Conservation (phyloP, 2,329 filamentous ascomycete genomes). For the Xylariomycetidae sp. region DNA sequence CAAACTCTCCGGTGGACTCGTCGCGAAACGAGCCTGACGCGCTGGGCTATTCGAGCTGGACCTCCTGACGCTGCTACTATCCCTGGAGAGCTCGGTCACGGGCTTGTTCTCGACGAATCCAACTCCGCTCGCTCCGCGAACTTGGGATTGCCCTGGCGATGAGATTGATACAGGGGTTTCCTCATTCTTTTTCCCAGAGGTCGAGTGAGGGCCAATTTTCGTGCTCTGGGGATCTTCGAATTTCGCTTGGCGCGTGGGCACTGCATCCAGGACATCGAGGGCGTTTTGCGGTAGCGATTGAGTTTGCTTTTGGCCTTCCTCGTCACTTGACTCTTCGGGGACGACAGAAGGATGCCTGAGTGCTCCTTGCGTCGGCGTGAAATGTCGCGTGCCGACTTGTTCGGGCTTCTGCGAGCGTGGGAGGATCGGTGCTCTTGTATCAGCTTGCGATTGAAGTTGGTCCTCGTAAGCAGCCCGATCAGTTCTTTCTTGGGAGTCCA, state of each 20-base stretch:
- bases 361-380: constrained; percentile 7
- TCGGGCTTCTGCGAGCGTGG: no score
- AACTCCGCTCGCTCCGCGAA: background rate
- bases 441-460: no score
- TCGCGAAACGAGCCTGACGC: constrained; percentile 61
- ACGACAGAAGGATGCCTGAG: constrained; percentile 37
- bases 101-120: constrained; percentile 16
- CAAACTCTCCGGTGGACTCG: constrained; percentile 44
- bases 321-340: constrained; percentile 38
- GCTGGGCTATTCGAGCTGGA: constrained; percentile 55
- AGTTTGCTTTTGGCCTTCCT: constrained; percentile 5
- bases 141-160: no score
- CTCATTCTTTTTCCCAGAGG: no score
- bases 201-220: no score
- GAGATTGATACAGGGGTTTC: no score
- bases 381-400: background rate
- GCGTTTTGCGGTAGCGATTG: constrained; percentile 15
- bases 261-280: constrained; percentile 28
- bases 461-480: no score
- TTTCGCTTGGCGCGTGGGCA: constrained; percentile 27
- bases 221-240: constrained; percentile 12
- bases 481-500: no score
- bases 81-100: constrained; percentile 14
- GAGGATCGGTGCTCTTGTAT: no score
- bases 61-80: constrained; percentile 20